Conservation (phyloP, 306 rosid genomes). For the Styphnolobium japonicum region DNA sequence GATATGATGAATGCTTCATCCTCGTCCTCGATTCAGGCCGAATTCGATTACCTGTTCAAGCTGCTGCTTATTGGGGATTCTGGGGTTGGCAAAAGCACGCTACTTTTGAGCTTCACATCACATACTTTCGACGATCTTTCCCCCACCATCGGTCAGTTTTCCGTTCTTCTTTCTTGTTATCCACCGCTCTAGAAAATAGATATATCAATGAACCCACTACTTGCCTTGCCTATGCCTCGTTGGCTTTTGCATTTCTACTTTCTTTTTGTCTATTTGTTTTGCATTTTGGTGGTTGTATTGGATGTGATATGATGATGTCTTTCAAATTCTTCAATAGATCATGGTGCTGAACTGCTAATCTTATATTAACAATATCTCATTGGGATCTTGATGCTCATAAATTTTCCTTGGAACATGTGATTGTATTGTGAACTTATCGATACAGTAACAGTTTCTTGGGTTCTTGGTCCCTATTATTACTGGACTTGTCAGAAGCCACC, state of each 20-base stretch:
- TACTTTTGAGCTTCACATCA: conserved; percentile 70
- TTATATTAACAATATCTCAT: not conserved
- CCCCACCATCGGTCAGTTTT: conserved; percentile 78
- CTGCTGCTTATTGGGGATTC: conserved; percentile 79
- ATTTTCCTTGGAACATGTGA: not conserved
- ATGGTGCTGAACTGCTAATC: not conserved
- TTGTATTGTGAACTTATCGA: not conserved
- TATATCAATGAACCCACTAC: too few relatives aligned
- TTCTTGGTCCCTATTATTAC: not conserved
- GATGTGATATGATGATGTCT: not conserved
- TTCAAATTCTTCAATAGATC: not conserved
- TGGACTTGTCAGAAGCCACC: not conserved
- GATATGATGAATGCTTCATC: conserved; percentile 59
- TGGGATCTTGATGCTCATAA: not conserved
- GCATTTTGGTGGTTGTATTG: too few relatives aligned
- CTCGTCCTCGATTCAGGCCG: conserved; percentile 50
- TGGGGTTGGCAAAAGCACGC: conserved; percentile 84
- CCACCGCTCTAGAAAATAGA: too few relatives aligned
- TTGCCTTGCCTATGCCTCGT: too few relatives aligned
- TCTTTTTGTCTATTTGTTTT: too few relatives aligned
- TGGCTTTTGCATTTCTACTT: too few relatives aligned
- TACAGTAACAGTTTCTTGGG: not conserved
- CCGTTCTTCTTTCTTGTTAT: too few relatives aligned
- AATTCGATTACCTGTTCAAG: conserved; percentile 83
- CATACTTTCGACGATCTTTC: conserved; percentile 72